Evolutionary conservation across 306 rosid species (phyloP).

Genomic region (Senna siamea): DNA sequence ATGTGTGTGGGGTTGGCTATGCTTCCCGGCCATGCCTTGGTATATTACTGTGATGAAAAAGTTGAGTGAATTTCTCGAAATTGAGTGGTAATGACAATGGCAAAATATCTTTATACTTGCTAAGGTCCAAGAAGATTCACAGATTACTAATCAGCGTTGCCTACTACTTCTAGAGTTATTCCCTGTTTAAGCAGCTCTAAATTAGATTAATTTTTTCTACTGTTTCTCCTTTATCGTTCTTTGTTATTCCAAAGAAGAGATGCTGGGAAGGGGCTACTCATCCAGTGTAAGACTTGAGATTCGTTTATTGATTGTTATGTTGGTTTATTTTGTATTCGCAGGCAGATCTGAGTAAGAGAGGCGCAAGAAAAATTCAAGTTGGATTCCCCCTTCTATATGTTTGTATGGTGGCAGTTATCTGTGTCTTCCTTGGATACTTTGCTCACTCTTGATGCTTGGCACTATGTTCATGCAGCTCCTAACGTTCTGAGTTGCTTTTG

Average conservation of each 20-base stretch:
- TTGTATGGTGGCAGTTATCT: constrained; percentile 75
- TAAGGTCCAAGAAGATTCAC: no score
- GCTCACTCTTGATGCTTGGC: constrained; percentile 52
- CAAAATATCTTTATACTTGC: no score
- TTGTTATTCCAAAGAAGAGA: not conserved
- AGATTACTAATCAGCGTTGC: no score
- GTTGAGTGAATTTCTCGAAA: no score
- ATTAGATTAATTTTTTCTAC: not conserved
- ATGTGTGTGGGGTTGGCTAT: no score
- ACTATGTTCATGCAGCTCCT: constrained; percentile 33
- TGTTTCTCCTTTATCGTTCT: constrained; percentile 3
- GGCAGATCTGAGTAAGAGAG: constrained; percentile 59
- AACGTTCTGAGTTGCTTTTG: constrained; percentile 35
- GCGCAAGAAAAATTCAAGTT: constrained; percentile 58
- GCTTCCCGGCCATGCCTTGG: no score
- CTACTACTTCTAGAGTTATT: no score
- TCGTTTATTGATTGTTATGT: constrained; percentile 30
- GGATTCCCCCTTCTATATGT: constrained; percentile 84
- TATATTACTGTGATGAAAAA: no score
- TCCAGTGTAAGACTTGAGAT: not conserved
- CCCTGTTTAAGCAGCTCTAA: constrained; percentile 21
- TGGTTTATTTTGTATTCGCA: constrained; percentile 43
- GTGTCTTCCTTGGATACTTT: constrained; percentile 68
- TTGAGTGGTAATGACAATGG: no score
- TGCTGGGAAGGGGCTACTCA: not conserved